Conservation (phyloP, 805 yeast species). For the Lipomyces yamadae region DNA sequence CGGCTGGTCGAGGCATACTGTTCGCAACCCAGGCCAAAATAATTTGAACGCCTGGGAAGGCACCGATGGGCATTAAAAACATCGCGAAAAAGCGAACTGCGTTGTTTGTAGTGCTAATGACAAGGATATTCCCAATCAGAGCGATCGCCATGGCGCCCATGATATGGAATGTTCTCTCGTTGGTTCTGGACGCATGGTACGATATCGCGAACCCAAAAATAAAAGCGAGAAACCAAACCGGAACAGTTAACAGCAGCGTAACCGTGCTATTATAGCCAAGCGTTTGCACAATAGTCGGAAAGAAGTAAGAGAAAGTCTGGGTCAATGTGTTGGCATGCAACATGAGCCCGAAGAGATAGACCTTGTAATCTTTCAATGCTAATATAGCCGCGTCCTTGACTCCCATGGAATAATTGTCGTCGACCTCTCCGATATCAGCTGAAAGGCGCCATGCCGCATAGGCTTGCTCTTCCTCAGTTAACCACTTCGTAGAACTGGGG, state of each 20-base stretch:
- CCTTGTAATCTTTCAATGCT: conserved; percentile 26
- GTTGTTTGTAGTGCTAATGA: conserved; percentile 4
- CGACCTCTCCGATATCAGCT: conserved; percentile 50
- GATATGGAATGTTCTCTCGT: conserved; percentile 12
- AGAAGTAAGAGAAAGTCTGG: conserved; percentile 53
- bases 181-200: conserved; percentile 14
- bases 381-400: conserved; percentile 19
- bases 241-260: conserved; percentile 61
- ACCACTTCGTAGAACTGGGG: conserved; percentile 44
- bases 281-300: conserved; percentile 61
- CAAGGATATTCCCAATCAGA: conserved; percentile 4
- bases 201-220: conserved; percentile 34
- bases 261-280: conserved; percentile 55
- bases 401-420: conserved; percentile 32
- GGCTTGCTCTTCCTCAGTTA: conserved; percentile 28
- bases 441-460: conserved; percentile 37
- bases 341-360: conserved; percentile 24
- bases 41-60: conserved; percentile 17
- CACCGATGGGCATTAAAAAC: conserved; percentile 20
- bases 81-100: conserved; percentile 13
- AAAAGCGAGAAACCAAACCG: conserved; percentile 61
- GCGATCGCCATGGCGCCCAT: conserved; percentile 10
- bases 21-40: conserved; percentile 16
- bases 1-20: conserved; percentile 19
- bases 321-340: conserved; percentile 26